phyloP scores from a whole-genome alignment of 495 filamentous ascomycete genomes.

The Aspergillus indologenus region DNA sequence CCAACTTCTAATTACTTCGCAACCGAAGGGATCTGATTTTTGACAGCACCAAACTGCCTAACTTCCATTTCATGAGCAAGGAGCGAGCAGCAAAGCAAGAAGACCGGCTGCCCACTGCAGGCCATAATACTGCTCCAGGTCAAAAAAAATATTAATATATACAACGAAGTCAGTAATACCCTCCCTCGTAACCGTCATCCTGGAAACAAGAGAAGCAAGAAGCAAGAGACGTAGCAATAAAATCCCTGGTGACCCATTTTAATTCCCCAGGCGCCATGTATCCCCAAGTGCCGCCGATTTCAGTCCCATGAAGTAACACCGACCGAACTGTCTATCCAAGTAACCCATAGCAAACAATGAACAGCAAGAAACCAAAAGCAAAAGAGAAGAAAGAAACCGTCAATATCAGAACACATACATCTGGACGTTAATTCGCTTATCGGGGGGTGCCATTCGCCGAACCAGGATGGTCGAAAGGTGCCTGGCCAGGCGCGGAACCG shows the following conservation, averaged over 20 bases:
- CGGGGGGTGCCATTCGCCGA: conserved; percentile 38
- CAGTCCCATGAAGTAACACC: conserved; percentile 26
- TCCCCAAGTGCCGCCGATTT: conserved; percentile 25
- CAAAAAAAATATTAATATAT: conserved; percentile 17
- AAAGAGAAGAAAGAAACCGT: conserved; percentile 13
- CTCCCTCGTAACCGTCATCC: conserved; percentile 2
- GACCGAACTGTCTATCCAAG: conserved; percentile 27
- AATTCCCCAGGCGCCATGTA: conserved; percentile 30
- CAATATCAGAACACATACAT: conserved; percentile 8
- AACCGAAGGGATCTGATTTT: too few relatives aligned
- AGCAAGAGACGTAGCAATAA: conserved; percentile 17
- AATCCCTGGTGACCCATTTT: conserved; percentile 22
- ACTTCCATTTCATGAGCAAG: background rate
- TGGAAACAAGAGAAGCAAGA: conserved; percentile 8
- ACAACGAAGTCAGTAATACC: conserved; percentile 14
- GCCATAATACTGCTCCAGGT: background rate
- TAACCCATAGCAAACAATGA: conserved; percentile 10
- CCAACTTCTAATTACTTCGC: too few relatives aligned
- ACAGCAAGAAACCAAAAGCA: conserved; percentile 18
- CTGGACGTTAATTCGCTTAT: conserved; percentile 18
- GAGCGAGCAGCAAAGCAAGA: background rate
- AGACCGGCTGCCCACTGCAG: background rate
- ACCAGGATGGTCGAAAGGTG: conserved; percentile 31
- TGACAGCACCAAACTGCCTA: background rate
- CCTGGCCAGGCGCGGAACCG: conserved; percentile 27